phyloP scores from a whole-genome alignment of 1,284 basidiomycete genomes.

The Cryptococcus wingfieldii region DNA sequence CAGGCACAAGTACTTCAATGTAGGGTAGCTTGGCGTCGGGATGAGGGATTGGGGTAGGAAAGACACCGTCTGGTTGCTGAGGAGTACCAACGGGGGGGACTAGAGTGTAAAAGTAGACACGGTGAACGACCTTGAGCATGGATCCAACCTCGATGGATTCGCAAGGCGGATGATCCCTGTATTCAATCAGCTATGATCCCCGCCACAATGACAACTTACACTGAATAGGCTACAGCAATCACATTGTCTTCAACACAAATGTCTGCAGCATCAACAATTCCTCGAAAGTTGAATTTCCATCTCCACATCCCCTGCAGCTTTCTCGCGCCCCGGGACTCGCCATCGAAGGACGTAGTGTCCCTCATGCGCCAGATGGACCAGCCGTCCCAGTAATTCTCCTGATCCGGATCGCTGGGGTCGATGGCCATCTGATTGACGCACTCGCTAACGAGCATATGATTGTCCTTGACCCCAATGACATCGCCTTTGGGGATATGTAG shows the following conservation, averaged over 20 bases:
- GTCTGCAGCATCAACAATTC: not conserved
- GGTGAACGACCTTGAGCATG: not conserved
- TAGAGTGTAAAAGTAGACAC: conserved; percentile 5
- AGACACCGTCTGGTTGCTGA: not conserved
- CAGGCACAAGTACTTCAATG: conserved; percentile 4
- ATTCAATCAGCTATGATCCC: not conserved
- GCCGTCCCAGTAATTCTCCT: not conserved
- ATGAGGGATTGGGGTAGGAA: not conserved
- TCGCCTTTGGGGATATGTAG: not conserved
- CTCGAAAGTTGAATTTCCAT: conserved; percentile 3
- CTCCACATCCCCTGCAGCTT: conserved; percentile 4
- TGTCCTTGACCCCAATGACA: not conserved
- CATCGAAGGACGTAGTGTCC: not conserved
- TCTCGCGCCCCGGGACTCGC: not conserved
- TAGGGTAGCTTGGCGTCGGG: conserved; percentile 1
- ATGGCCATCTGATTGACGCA: not conserved
- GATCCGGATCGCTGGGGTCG: not conserved
- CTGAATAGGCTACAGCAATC: not conserved
- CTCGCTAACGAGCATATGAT: conserved; percentile 1
- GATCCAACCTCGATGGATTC: not conserved
- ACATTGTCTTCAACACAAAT: conserved; percentile 5
- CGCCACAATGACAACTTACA: not conserved
- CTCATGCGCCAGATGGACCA: conserved; percentile 2
- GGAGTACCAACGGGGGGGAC: not conserved
- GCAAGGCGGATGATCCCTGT: conserved; percentile 3